Conservation (phyloP, 176 grass and related monocot genomes). For the Coix lacrymajobi region DNA sequence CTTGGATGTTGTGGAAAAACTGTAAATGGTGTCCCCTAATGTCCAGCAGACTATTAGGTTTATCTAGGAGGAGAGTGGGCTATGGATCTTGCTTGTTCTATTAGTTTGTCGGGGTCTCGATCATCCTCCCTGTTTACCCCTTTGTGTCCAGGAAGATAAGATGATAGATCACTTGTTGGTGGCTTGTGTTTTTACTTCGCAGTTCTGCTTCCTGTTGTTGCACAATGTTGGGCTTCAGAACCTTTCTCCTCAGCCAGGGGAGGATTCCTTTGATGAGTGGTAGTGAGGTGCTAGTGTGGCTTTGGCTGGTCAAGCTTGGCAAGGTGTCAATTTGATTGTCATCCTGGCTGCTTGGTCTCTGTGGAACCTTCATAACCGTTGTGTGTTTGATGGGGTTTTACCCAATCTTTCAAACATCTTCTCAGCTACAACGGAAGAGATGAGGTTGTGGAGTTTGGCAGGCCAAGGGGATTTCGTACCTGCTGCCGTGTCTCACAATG, state of each 20-base stretch:
- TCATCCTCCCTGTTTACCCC: too few species aligned
- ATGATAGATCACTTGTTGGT: not conserved
- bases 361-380: not conserved
- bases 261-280: not conserved
- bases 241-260: not conserved
- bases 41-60: not conserved
- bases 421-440: not conserved
- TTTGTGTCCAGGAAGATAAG: not conserved
- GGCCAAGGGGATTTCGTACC: not conserved
- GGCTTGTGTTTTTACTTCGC: not conserved
- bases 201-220: not conserved
- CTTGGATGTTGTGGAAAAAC: not conserved
- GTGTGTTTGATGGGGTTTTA: not conserved
- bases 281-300: not conserved
- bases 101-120: not conserved
- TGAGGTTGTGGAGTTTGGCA: not conserved
- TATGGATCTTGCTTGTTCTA: not conserved
- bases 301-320: not conserved
- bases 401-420: not conserved
- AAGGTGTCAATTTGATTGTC: not conserved
- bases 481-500: not conserved
- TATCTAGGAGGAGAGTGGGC: too few species aligned
- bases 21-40: not conserved
- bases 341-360: not conserved
- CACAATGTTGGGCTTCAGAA: not conserved